Evolutionary conservation across 2,329 filamentous ascomycete genomes (phyloP), one percentile per base, ranked within the genome.

Genomic region (Incumbomyces lentus): DNA sequence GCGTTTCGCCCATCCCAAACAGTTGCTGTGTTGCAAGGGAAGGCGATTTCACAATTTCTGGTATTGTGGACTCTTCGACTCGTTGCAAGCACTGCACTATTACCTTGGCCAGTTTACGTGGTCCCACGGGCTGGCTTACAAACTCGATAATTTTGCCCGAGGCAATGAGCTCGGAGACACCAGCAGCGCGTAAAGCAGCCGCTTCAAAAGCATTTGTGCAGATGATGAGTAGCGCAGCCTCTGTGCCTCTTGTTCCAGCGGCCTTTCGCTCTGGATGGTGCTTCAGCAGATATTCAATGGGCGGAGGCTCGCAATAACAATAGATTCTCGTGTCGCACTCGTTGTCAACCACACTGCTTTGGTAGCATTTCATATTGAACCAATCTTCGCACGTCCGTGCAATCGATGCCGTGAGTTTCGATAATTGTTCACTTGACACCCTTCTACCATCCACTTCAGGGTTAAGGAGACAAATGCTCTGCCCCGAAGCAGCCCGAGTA

Each of bases 91-190:
- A 52, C 16, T 52, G 49, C 16, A 52, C 42, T 12, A 68, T 55
- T 22, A 60, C 62, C 30, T 61, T 64, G 3, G 64, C 64, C 38
- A 68, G 50, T 39, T 68, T 68, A 44, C 68, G 63, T 6, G 65
- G 64, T 1, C 65, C 66, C 41, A 62, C 66, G 2, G 66, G 66
- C 14, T 62, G 63, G 14, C 61, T 60, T 22, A 67, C 61, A 18
- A 67, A 62, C 41, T 67, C 61, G 8, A 68, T 60, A 2, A 60
- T 58, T 13, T 58, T 49, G 13, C 44, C 44, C 10, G 42, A 22
- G 18, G 33, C 22, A 22, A 32, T 30, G 19, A 47, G 18, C 19
- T 39, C 32, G 6, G 26, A 12, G 4, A 47, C 35, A 22, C 45
- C 44, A 39, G 42, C 31, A 12, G 32, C 18, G 29, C 33, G 36